Evolutionary conservation across 1,284 basidiomycete species (phyloP).

Genomic region (Gymnopus androsaceus): DNA sequence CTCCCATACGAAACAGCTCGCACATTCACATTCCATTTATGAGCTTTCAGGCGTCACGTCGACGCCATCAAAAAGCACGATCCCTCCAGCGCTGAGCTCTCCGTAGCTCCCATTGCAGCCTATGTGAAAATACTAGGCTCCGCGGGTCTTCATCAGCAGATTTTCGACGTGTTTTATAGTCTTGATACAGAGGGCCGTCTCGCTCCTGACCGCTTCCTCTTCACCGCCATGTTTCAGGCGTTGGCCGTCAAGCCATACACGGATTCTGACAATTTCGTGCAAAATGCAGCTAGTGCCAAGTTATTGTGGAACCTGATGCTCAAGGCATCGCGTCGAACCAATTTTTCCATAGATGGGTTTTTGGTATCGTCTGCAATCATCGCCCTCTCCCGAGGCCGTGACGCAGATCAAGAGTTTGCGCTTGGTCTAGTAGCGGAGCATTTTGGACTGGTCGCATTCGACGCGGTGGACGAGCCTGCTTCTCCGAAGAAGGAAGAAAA

Average conservation of each 20-base stretch:
- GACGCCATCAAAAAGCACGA: constrained; percentile 49
- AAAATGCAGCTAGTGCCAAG: constrained; percentile 56
- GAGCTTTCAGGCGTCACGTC: constrained; percentile 51
- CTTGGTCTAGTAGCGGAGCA: constrained; percentile 64
- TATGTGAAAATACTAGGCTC: constrained; percentile 68
- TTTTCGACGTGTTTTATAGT: constrained; percentile 73
- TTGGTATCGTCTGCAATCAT: constrained; percentile 51
- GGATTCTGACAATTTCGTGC: neutral
- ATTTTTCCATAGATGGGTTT: constrained; percentile 52
- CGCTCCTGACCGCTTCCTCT: constrained; percentile 57
- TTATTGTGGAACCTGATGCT: constrained; percentile 67
- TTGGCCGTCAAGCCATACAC: constrained; percentile 30
- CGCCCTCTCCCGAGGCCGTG: constrained; percentile 54
- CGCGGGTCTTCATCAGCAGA: constrained; percentile 55
- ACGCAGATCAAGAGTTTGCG: constrained; percentile 60
- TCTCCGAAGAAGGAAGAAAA: constrained; percentile 27
- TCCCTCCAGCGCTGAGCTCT: constrained; percentile 46
- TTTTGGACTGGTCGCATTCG: constrained; percentile 56
- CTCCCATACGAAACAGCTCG: constrained; percentile 55
- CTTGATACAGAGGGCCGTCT: constrained; percentile 59
- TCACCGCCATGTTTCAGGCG: constrained; percentile 61
- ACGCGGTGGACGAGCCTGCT: constrained; percentile 31
- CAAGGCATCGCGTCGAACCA: constrained; percentile 48
- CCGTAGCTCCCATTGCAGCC: constrained; percentile 46
- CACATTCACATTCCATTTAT: constrained; percentile 60